Conservation (phyloP, 805 yeast species). For the Blastobotrys robertii region DNA sequence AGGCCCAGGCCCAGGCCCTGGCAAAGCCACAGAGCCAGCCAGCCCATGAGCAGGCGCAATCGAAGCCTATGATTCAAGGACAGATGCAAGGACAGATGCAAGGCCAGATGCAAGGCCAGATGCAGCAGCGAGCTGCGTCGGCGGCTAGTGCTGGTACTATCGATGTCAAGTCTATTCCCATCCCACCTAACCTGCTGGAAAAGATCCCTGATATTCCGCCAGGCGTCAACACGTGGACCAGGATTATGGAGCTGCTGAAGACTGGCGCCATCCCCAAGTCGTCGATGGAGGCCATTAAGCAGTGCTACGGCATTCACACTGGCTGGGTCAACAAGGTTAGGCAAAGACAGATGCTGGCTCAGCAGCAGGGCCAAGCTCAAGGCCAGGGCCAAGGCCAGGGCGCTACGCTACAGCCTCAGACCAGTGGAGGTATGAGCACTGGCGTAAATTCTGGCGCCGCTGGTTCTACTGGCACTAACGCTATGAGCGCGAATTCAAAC, state of each 20-base stretch:
- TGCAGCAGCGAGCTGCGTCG: slow-evolving; percentile 6
- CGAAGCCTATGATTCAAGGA: slow-evolving; percentile 12
- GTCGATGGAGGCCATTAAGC: slow-evolving; percentile 49
- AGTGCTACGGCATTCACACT: slow-evolving; percentile 42
- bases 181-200: slow-evolving; percentile 56
- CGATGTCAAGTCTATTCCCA: slow-evolving; percentile 50
- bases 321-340: slow-evolving; percentile 16
- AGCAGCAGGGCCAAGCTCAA: slow-evolving; percentile 4
- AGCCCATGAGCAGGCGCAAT: slow-evolving; percentile 8
- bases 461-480: too few relatives aligned
- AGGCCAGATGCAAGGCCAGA: slow-evolving; percentile 2
- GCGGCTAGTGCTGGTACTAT: slow-evolving; percentile 6
- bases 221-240: slow-evolving; percentile 72
- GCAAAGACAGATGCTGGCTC: slow-evolving; percentile 7
- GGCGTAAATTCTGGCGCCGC: too few relatives aligned
- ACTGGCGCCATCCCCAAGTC: slow-evolving; percentile 50
- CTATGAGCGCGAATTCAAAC: too few relatives aligned
- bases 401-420: too few relatives aligned
- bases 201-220: slow-evolving; percentile 72
- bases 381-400: not conserved
- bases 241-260: slow-evolving; percentile 53
- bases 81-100: too few relatives aligned
- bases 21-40: slow-evolving; percentile 13
- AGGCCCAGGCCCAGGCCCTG: slow-evolving; percentile 12
- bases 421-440: too few relatives aligned